phyloP scores from a whole-genome alignment of 108 stramenopile genomes.

The Cyclotella sp. region DNA sequence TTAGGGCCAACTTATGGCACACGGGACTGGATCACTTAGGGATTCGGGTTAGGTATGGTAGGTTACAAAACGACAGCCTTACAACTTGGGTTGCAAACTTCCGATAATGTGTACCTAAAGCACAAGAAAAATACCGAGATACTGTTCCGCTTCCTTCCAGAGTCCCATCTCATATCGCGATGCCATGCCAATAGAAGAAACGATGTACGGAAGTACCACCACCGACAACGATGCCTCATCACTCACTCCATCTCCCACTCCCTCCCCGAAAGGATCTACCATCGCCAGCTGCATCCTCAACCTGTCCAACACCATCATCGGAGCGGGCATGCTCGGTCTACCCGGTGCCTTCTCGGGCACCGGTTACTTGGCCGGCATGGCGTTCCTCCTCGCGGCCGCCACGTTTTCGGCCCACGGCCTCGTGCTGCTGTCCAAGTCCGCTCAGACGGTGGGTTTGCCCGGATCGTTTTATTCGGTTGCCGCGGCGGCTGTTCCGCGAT shows the following conservation, averaged over 20 bases:
- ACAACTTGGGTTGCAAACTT: no score
- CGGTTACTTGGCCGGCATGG: conserved; percentile 66
- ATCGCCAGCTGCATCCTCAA: conserved; percentile 60
- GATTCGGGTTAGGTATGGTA: no score
- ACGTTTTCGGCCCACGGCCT: conserved; percentile 59
- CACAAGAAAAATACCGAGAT: no score
- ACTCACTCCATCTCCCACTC: neutral
- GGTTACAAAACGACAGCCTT: no score
- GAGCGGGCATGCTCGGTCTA: conserved; percentile 78
- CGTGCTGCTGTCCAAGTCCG: conserved; percentile 52
- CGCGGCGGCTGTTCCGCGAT: conserved; percentile 58
- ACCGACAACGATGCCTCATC: neutral
- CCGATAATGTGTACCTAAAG: no score
- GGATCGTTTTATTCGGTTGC: conserved; percentile 74
- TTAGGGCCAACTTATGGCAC: no score
- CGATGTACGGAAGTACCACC: no score
- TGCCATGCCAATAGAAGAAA: no score
- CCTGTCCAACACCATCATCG: conserved; percentile 76
- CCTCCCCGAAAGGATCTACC: conserved; percentile 22
- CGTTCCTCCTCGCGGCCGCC: conserved; percentile 64
- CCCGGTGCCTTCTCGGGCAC: conserved; percentile 73
- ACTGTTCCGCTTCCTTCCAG: no score
- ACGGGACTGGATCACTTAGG: no score
- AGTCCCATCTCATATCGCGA: no score
- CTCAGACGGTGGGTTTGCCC: conserved; percentile 33